Percentiles rank a stretch among this genome's conserved stretches.
Evolutionary conservation across 1,284 basidiomycete species (phyloP).

Genomic region (Cryptococcus maquisensis): DNA sequence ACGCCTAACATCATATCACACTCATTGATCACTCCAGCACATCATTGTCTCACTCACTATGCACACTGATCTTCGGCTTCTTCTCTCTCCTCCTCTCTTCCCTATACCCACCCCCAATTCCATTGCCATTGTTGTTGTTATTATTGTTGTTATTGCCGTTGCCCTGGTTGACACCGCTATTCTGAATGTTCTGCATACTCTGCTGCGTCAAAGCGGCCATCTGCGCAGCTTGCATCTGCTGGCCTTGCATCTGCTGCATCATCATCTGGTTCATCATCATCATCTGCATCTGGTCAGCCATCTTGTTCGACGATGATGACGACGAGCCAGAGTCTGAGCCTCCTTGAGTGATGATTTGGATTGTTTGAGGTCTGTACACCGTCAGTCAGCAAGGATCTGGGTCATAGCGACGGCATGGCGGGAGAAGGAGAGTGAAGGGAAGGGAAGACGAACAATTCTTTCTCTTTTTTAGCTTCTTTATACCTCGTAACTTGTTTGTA

Average conservation of each 20-base stretch:
- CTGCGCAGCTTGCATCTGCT: slow-evolving; percentile 34
- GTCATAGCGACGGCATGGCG: too few species aligned
- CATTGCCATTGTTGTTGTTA: not conserved
- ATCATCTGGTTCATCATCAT: slow-evolving; percentile 40
- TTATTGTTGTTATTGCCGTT: not conserved
- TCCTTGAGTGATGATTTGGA: slow-evolving; percentile 11
- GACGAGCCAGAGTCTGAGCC: not conserved
- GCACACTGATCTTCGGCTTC: slow-evolving; percentile 18
- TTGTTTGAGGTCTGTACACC: slow-evolving; percentile 5
- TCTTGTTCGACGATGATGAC: not conserved
- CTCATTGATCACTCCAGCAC: not conserved
- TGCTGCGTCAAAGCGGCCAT: slow-evolving; percentile 27
- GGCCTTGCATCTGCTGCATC: slow-evolving; percentile 34
- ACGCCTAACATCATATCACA: not conserved
- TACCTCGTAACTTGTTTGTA: not conserved
- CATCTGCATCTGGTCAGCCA: slow-evolving; percentile 28
- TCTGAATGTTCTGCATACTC: slow-evolving; percentile 7
- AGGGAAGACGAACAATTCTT: not conserved
- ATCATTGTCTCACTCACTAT: slow-evolving; percentile 23
- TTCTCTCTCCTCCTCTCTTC: not conserved
- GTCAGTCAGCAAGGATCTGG: too few species aligned
- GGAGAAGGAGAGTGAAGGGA: not conserved
- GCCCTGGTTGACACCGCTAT: not conserved
- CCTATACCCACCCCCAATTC: too few species aligned
- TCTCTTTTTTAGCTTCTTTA: not conserved